Evolutionary conservation across 495 filamentous ascomycete genomes (phyloP), one percentile per base, ranked within the genome.

Genomic region (Halenospora varia): DNA sequence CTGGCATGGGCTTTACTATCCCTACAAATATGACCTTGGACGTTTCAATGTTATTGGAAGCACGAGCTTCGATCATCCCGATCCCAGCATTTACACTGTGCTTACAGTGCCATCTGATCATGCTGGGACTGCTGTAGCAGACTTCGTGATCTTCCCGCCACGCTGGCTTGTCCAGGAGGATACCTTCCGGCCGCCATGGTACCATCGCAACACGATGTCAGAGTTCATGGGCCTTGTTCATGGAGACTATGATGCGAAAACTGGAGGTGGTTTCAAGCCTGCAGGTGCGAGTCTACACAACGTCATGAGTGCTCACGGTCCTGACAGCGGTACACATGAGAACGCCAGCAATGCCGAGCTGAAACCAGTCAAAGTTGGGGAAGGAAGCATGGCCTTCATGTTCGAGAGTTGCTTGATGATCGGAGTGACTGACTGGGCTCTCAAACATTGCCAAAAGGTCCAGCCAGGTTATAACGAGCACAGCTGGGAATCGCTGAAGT

Each of bases 371-470:
- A 77, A 82, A 66, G 76, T 83, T 3, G 82, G 82, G 1, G 76
- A 71, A 53, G 80, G 78, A 19, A 82, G 80, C 59, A 83, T 82
- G 62, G 82, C 82, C 23, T 83, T 85, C 59, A 92, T 92, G 82
- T 81, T 77, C 62, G 79, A 77, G 73, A 89, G 86, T 66, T 82
- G 79, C 57, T 69, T 90, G 40, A 95, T 96, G 92, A 80, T 96
- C 10, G 92, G 92, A 2, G 90, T 96, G 11, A 95, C 91, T 13
- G 88, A 93, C 61, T 96, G 92, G 92, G 92, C 89, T 0, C 70
- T 96, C 51, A 86, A 88, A 71, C 85, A 77, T 42, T 96, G 91
- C 62, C 75, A 80, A 64, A 95, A 93, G 76, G 87, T 95, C 39
- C 92, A 96, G 72, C 78, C 82, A 60, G 82, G 80, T 52, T 96